phyloP scores from a whole-genome alignment of 257 asterid species.

The Solanum chiquidenum region DNA sequence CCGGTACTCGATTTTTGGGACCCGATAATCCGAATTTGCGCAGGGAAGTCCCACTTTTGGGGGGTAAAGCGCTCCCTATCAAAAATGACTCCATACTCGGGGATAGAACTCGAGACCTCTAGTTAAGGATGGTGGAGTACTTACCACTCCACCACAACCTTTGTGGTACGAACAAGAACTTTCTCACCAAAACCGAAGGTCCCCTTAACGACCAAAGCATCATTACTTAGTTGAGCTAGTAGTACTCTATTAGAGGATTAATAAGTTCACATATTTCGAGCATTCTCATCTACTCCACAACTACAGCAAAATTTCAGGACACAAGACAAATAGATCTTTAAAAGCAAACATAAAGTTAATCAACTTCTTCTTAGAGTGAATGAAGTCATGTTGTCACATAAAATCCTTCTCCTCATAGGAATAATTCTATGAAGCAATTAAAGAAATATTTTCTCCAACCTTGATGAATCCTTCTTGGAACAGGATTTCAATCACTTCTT shows the following conservation, averaged over 20 bases:
- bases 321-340: neutral
- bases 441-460: conserved; percentile 37
- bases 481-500: conserved; percentile 93
- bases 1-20: neutral
- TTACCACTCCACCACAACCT: neutral
- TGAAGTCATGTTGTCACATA: neutral
- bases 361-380: neutral
- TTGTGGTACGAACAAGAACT: neutral
- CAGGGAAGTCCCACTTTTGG: neutral
- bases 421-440: neutral
- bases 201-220: neutral
- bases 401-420: neutral
- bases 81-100: neutral
- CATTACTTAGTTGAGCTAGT: neutral
- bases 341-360: neutral
- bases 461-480: conserved; percentile 96
- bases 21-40: neutral
- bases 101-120: neutral
- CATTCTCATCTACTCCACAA: neutral
- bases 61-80: neutral
- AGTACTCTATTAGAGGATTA: neutral
- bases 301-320: neutral
- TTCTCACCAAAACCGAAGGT: neutral
- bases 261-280: neutral
- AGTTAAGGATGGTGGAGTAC: neutral